A percentile compares a stretch with the other conserved stretches of the same genome.
phyloP scores from a whole-genome alignment of 306 rosid genomes.

The Lupinus albus region DNA sequence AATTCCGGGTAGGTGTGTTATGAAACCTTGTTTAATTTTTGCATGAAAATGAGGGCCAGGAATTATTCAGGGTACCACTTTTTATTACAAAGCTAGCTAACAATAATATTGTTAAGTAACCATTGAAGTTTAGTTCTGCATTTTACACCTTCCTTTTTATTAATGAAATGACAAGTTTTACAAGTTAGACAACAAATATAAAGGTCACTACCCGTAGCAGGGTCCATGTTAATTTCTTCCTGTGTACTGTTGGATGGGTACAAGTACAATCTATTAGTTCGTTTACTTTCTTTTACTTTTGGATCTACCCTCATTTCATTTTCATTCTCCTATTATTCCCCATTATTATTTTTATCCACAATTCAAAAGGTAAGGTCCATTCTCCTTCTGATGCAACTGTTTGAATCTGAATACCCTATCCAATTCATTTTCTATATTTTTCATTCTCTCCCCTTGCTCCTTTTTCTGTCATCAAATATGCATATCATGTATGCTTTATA shows the following conservation, averaged over 20 bases:
- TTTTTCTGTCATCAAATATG: background rate
- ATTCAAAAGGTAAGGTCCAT: constrained; percentile 32
- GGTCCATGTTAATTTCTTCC: constrained; percentile 26
- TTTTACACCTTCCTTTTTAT: constrained; percentile 28
- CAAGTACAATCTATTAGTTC: constrained; percentile 44
- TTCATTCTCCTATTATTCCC: constrained; percentile 54
- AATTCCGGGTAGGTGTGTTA: constrained; percentile 18
- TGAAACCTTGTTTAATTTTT: constrained; percentile 29
- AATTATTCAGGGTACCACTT: constrained; percentile 21
- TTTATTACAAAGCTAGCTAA: constrained; percentile 3
- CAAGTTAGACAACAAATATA: constrained; percentile 7
- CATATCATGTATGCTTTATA: constrained; percentile 9
- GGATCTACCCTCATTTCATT: constrained; percentile 52
- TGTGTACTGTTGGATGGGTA: constrained; percentile 24
- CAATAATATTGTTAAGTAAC: constrained; percentile 7
- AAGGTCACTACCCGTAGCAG: background rate
- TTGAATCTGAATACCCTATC: constrained; percentile 34
- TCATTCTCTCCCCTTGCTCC: background rate
- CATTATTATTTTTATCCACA: constrained; percentile 56
- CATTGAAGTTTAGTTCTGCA: constrained; percentile 33
- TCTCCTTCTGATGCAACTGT: constrained; percentile 41
- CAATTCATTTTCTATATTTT: background rate
- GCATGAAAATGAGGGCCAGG: constrained; percentile 16
- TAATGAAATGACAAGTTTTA: constrained; percentile 44
- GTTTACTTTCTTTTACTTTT: constrained; percentile 4